Base-by-base conservation (phyloP, 2,329 filamentous ascomycete species). In the Emmonsiellopsis sp. region DNA sequence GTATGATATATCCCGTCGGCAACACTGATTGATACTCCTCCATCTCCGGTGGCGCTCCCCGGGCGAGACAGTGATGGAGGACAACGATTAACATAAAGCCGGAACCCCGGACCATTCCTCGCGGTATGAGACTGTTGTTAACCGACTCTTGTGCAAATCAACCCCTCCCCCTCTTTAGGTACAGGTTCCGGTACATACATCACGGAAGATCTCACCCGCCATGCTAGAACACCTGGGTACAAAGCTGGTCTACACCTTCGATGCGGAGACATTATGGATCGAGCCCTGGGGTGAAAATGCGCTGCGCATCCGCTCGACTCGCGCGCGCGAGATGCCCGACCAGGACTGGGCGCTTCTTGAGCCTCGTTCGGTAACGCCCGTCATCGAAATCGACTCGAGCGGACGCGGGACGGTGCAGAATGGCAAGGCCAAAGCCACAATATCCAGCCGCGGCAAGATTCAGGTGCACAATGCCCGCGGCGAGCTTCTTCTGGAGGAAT, bases 401-500 rank as follows among this genome's bases (percentile, higher is more conserved):
- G 17, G 44, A 43, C 14, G n/a, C 21, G 49, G n/a, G 5, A 9
- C 49, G 11, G 65, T 75, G 51, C 61, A 61, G 50, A 74, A 76
- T 57, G 75, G 75, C 42, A 66, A 61, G 8, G 71, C 75, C 58
- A 68, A 62, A 31, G 76, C 73, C 3, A 59, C 57, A 0, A 58
- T 78, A 43, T 69, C 71, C 1, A 60, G 63, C 11, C 59, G 64
- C n/a, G 75, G 75, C 42, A 77, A 77, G 59, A 58, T 79, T 39
- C 70, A 64, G 21, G 64, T 79, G 42, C 63, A 60, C 53, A 69
- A 75, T 55, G 37, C 57, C 5, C 62, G 57, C 3, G 68, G 67
- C 36, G 63, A 67, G 31, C 52, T 68, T 4, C 53, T 79, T 1
- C 63, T 79, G 0, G 75, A 78, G 51, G 77, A 79, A 55, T 78